Evolutionary conservation across 2,329 filamentous ascomycete genomes (phyloP).

Genomic region (Stemphylium vesicarium): DNA sequence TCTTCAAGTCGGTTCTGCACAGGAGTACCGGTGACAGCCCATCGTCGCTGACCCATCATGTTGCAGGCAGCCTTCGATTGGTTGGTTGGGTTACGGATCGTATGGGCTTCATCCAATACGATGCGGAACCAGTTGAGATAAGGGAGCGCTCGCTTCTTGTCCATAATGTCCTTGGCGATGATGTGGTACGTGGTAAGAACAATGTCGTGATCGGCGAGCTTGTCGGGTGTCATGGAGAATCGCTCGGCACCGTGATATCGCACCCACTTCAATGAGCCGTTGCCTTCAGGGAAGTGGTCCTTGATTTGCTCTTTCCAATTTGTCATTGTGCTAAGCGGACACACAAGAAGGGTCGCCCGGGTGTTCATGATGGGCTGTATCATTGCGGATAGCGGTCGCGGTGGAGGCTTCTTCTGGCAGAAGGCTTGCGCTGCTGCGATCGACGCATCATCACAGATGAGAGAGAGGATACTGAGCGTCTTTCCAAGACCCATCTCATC

Average conservation of each 20-base stretch:
- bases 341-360: slow-evolving; percentile 83
- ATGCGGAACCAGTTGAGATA: slow-evolving; percentile 92
- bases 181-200: slow-evolving; percentile 94
- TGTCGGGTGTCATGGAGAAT: slow-evolving; percentile 63
- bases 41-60: slow-evolving; percentile 79
- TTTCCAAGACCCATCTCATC: slow-evolving; percentile 61
- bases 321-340: slow-evolving; percentile 85
- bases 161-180: slow-evolving; percentile 74
- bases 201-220: slow-evolving; percentile 77
- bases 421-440: slow-evolving; percentile 68
- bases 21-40: slow-evolving; percentile 97
- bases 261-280: slow-evolving; percentile 68
- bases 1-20: slow-evolving; percentile 92
- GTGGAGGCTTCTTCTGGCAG: slow-evolving; percentile 59
- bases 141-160: slow-evolving; percentile 70
- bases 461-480: slow-evolving; percentile 77
- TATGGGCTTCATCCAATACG: slow-evolving; percentile 92
- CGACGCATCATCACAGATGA: slow-evolving; percentile 67
- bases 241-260: slow-evolving; percentile 86
- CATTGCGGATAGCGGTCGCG: slow-evolving; percentile 1
- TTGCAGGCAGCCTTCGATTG: slow-evolving; percentile 86
- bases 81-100: slow-evolving; percentile 85
- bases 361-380: slow-evolving; percentile 63
- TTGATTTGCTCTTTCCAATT: slow-evolving; percentile 96
- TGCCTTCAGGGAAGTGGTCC: slow-evolving; percentile 71